phyloP scores from a whole-genome alignment of 495 filamentous ascomycete species.

The Aspergillus incahuasiensis region DNA sequence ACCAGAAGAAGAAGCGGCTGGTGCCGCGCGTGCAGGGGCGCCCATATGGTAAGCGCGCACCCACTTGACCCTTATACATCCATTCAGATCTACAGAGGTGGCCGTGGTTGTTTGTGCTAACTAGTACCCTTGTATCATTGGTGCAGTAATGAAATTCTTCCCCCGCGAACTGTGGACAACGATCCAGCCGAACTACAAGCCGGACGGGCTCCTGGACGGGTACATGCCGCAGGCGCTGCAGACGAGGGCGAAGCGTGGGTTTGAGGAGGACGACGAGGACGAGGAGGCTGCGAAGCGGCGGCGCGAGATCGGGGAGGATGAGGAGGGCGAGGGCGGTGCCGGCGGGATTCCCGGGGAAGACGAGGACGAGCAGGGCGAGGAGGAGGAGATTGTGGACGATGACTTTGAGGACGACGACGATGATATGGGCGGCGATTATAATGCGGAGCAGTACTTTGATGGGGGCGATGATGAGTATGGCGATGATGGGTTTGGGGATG shows the following conservation, averaged over 20 bases:
- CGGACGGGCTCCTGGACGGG: constrained; percentile 31
- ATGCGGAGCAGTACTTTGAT: constrained; percentile 64
- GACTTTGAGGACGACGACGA: constrained; percentile 55
- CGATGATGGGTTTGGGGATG: constrained; percentile 46
- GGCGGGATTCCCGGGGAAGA: constrained; percentile 38
- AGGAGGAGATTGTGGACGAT: constrained; percentile 52
- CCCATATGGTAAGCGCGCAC: constrained; percentile 48
- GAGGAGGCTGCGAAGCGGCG: constrained; percentile 30
- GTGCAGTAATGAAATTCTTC: constrained; percentile 51
- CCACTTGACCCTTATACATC: too few relatives aligned
- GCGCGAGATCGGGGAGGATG: constrained; percentile 34
- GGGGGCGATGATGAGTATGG: constrained; percentile 56
- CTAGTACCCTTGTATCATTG: too few relatives aligned
- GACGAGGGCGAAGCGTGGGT: constrained; percentile 34
- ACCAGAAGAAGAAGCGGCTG: constrained; percentile 49
- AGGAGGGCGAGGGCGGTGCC: constrained; percentile 27
- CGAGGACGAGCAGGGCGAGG: constrained; percentile 32
- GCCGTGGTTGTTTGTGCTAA: too few relatives aligned
- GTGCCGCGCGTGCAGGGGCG: constrained; percentile 47
- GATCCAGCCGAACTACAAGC: constrained; percentile 44
- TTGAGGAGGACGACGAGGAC: constrained; percentile 45
- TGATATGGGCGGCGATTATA: constrained; percentile 57
- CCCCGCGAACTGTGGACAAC: constrained; percentile 52
- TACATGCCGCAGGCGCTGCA: constrained; percentile 20
- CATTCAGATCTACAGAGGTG: too few relatives aligned